Evolutionary conservation across 164 flowering plant genomes (phyloP).

Genomic region (grape (Vitis vinifera)): DNA sequence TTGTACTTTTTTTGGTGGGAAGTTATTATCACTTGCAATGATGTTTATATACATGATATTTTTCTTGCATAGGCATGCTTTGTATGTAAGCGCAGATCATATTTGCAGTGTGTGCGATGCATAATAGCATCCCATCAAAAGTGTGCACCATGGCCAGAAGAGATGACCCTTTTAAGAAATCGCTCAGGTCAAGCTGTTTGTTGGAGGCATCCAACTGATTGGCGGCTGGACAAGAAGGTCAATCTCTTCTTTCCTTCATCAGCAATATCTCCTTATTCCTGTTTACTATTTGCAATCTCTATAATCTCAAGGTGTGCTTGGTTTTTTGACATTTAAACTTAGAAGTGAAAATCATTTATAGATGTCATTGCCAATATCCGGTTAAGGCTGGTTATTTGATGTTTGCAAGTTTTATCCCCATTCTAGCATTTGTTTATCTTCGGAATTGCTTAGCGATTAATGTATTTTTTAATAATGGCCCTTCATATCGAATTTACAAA

Average conservation of each 20-base stretch:
- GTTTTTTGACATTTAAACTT: no score
- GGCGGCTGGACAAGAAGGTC: constrained; percentile 82
- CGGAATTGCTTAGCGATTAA: no score
- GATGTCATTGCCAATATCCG: no score
- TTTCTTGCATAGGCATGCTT: constrained; percentile 59
- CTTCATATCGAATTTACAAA: no score
- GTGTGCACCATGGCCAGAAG: constrained; percentile 83
- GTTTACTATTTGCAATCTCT: neutral
- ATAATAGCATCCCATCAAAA: constrained; percentile 67
- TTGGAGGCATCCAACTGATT: constrained; percentile 86
- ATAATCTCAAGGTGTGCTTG: no score
- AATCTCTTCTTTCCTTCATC: constrained; percentile 58
- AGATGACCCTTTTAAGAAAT: constrained; percentile 42
- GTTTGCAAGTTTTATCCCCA: no score
- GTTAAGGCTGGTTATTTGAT: no score
- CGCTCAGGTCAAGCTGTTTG: constrained; percentile 69
- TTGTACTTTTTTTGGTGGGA: neutral
- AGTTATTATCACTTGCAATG: neutral
- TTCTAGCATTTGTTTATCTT: no score
- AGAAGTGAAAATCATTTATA: no score
- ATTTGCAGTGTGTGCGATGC: constrained; percentile 79
- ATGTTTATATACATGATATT: neutral
- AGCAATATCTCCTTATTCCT: constrained; percentile 1
- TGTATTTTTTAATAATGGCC: no score
- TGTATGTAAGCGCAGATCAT: constrained; percentile 56